Percentiles rank a stretch among this genome's conserved stretches.
These are phyloP conservation scores for Phalaenopsis hybrid DNA, from an alignment of 116 monocot species.

Conservation along the genomic window DNA sequence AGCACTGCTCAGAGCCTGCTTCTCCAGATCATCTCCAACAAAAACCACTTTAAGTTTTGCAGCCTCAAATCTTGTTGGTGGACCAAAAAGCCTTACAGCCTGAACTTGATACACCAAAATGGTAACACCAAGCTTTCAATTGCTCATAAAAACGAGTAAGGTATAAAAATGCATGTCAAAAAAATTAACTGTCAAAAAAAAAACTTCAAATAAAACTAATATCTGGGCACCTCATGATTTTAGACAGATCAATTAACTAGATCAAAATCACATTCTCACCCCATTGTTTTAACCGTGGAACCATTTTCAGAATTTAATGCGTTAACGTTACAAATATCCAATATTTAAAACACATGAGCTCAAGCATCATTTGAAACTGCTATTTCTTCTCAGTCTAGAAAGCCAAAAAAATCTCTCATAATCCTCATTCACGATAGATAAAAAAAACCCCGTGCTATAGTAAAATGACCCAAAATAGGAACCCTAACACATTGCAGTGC, in stretches of 20 bases:
- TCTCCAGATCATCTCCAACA: constrained; percentile 47
- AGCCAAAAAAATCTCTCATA: neutral
- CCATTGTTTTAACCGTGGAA: neutral
- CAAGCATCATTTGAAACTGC: neutral
- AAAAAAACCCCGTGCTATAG: neutral
- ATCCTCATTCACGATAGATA: neutral
- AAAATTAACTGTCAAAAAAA: neutral
- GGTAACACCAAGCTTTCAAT: constrained; percentile 1
- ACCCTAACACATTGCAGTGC: neutral
- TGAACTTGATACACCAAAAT: constrained; percentile 24
- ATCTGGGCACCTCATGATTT: neutral
- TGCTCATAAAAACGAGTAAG: constrained; percentile 14
- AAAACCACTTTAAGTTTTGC: constrained; percentile 80
- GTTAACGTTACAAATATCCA: neutral
- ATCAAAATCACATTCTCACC: neutral
- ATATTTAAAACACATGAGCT: neutral
- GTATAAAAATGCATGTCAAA: constrained; percentile 12
- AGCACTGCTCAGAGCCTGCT: constrained; percentile 23
- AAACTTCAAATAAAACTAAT: neutral
- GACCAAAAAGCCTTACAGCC: constrained; percentile 70
- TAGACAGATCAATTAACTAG: neutral
- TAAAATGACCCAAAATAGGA: no score
- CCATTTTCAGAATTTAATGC: neutral
- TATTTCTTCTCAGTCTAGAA: neutral
- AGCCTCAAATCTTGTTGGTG: constrained; percentile 81